Conservation (phyloP, 768 basidiomycete species). For the Serendipita indica region DNA sequence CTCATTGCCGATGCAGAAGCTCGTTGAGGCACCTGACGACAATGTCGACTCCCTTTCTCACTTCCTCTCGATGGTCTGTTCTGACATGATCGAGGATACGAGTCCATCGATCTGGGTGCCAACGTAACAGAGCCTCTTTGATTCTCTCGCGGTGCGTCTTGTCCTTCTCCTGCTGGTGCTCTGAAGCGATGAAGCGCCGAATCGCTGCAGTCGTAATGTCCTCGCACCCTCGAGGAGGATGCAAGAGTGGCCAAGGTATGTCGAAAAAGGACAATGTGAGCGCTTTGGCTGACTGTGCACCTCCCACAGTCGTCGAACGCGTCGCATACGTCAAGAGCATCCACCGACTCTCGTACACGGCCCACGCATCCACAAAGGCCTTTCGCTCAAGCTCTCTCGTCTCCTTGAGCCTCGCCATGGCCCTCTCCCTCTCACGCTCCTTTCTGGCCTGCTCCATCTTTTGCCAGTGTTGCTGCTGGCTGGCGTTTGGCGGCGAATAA, state of each 20-base stretch:
- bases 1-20: slow-evolving; percentile 27
- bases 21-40: slow-evolving; percentile 57
- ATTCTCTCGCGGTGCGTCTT: slow-evolving; percentile 51
- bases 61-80: slow-evolving; percentile 34
- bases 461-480: slow-evolving; percentile 1
- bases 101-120: slow-evolving; percentile 50
- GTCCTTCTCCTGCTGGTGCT: slow-evolving; percentile 38
- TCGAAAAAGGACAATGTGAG: slow-evolving; percentile 35
- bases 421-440: background rate
- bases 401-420: background rate
- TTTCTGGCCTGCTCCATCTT: background rate
- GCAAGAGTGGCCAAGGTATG: slow-evolving; percentile 57
- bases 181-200: slow-evolving; percentile 44
- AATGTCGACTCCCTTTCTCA: slow-evolving; percentile 50
- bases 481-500: background rate
- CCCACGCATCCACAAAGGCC: slow-evolving; percentile 3
- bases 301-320: background rate
- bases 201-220: slow-evolving; percentile 45
- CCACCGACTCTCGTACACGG: slow-evolving; percentile 5
- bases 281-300: background rate
- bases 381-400: background rate
- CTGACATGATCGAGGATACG: slow-evolving; percentile 38
- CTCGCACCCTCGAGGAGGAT: slow-evolving; percentile 28
- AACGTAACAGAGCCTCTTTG: slow-evolving; percentile 49
- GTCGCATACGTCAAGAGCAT: slow-evolving; percentile 1